These are phyloP conservation scores for Metarhizium anisopliae DNA, from an alignment of 2,329 filamentous ascomycete species.

Conservation along the genomic window DNA sequence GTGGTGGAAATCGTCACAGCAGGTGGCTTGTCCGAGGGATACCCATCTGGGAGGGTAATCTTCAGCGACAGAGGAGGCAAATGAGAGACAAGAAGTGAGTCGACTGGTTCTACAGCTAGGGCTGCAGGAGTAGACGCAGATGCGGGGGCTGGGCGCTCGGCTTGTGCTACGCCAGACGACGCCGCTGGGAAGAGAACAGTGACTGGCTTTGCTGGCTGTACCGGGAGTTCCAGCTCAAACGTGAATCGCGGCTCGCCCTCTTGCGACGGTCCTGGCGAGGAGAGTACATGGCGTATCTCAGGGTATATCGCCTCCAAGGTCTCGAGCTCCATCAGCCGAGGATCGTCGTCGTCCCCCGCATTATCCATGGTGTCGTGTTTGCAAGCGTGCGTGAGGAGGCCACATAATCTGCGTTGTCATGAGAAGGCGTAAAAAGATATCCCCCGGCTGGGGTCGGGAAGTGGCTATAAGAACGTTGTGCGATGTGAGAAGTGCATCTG, in stretches of 20 bases:
- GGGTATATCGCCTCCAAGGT: conserved; percentile 57
- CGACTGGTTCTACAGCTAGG: conserved; percentile 14
- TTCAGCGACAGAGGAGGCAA: conserved; percentile 47
- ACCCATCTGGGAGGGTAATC: conserved; percentile 47
- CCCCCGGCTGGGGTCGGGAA: neutral
- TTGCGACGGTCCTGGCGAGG: conserved; percentile 7
- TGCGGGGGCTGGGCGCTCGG: neutral
- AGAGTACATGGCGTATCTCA: conserved; percentile 40
- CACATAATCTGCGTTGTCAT: neutral
- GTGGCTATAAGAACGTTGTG: neutral
- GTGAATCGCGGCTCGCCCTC: conserved; percentile 22
- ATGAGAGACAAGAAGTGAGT: conserved; percentile 44
- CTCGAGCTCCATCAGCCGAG: conserved; percentile 49
- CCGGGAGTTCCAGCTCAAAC: conserved; percentile 48
- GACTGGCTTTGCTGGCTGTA: conserved; percentile 44
- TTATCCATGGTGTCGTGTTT: conserved; percentile 25
- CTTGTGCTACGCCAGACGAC: conserved; percentile 11
- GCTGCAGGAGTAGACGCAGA: neutral
- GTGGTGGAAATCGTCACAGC: conserved; percentile 39
- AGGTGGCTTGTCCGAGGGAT: conserved; percentile 46
- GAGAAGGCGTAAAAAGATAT: neutral
- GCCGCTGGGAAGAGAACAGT: conserved; percentile 48
- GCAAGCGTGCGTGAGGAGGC: neutral
- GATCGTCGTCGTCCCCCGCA: conserved; percentile 43
- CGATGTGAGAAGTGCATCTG: neutral